A percentile compares a stretch with the other conserved stretches of the same genome.
Conservation (phyloP, 2,329 filamentous ascomycete species). For the Canariomyces notabilis region DNA sequence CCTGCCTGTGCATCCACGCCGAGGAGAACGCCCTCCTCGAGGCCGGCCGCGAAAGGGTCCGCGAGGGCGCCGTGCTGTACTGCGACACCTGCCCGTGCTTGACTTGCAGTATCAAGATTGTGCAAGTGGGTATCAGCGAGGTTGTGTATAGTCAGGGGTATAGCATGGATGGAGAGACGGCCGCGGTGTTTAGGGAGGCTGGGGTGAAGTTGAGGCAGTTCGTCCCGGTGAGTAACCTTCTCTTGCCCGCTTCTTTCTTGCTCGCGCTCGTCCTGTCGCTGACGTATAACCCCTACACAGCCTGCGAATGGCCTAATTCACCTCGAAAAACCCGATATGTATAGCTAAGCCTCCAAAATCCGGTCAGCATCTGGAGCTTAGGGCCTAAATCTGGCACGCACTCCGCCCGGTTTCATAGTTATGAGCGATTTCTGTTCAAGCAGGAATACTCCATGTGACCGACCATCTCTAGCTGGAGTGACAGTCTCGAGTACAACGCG, state of each 20-base stretch:
- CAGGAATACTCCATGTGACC: too few relatives aligned
- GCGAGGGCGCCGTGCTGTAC: constrained; percentile 78
- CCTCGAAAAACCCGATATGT: constrained; percentile 16
- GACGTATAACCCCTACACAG: constrained; percentile 3
- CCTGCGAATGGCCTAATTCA: constrained; percentile 21
- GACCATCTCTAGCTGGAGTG: too few relatives aligned
- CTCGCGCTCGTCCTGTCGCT: not conserved
- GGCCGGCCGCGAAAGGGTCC: constrained; percentile 84
- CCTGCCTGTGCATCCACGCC: constrained; percentile 94
- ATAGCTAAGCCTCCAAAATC: constrained; percentile 1
- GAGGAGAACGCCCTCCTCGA: constrained; percentile 97
- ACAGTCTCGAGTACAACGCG: too few relatives aligned
- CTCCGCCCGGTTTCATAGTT: too few relatives aligned
- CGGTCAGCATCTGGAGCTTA: not conserved
- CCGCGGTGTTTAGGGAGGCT: constrained; percentile 74
- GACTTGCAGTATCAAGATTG: constrained; percentile 98
- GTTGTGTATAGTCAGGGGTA: constrained; percentile 93
- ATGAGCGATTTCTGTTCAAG: too few relatives aligned
- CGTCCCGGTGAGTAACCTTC: constrained; percentile 59
- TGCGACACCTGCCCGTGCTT: constrained; percentile 96
- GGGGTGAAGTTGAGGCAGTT: constrained; percentile 86
- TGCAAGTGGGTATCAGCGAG: constrained; percentile 90
- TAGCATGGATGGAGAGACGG: constrained; percentile 85
- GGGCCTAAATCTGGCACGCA: too few relatives aligned
- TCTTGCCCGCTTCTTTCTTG: constrained; percentile 5